Conservation (phyloP, 169 alveolate genomes). For the Eimeria falciformis region DNA sequence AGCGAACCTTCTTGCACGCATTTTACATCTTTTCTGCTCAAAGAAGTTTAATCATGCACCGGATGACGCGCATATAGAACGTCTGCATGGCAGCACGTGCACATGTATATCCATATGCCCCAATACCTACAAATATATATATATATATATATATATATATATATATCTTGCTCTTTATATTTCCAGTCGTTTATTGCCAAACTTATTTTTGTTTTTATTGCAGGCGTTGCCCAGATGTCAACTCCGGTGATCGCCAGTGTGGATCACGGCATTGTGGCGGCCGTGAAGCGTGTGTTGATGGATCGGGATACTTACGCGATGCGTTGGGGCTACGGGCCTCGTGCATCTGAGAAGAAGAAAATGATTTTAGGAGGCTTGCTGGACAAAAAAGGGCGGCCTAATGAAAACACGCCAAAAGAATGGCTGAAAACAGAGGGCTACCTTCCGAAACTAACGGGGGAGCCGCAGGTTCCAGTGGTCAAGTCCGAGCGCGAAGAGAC, state of each 20-base stretch:
- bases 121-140: not conserved
- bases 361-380: slow-evolving; percentile 86
- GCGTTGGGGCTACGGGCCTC: slow-evolving; percentile 99
- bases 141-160: not conserved
- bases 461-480: slow-evolving; percentile 11
- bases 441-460: slow-evolving; percentile 64
- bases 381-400: slow-evolving; percentile 82
- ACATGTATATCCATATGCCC: not conserved
- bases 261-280: slow-evolving; percentile 99
- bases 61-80: too few species aligned
- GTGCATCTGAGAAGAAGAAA: slow-evolving; percentile 98
- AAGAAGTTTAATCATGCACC: too few species aligned
- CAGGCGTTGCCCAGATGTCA: slow-evolving; percentile 99
- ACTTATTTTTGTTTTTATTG: not conserved
- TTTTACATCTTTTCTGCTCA: too few species aligned
- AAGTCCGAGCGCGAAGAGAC: slow-evolving; percentile 23
- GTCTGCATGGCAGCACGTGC: not conserved
- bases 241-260: slow-evolving; percentile 99
- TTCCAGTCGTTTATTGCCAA: too few species aligned
- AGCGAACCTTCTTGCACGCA: not conserved
- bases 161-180: not conserved
- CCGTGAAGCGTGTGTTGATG: slow-evolving; percentile 99
- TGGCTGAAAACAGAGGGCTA: slow-evolving; percentile 72
- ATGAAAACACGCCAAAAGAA: slow-evolving; percentile 82
- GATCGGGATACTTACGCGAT: slow-evolving; percentile 99